Conservation (phyloP, 257 asterid genomes). For the Solanum okadae region DNA sequence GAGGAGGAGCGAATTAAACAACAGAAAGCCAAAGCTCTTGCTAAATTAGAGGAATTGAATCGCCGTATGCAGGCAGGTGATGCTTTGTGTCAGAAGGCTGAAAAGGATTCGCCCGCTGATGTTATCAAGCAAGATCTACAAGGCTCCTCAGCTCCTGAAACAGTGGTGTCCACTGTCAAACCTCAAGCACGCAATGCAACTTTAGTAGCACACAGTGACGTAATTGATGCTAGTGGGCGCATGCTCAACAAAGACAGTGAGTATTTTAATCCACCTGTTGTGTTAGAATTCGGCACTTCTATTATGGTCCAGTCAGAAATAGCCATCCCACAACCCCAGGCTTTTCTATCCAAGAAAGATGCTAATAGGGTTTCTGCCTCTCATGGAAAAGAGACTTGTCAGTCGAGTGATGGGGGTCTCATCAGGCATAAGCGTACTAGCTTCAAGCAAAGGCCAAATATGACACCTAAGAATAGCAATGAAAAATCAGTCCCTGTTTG, state of each 20-base stretch:
- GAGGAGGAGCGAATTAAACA: slow-evolving; percentile 85
- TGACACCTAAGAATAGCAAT: slow-evolving; percentile 22
- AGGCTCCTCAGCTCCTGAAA: slow-evolving; percentile 19
- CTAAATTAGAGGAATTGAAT: slow-evolving; percentile 91
- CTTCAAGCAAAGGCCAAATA: slow-evolving; percentile 54
- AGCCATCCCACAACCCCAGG: slow-evolving; percentile 16
- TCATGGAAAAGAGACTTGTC: slow-evolving; percentile 15
- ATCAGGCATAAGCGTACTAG: slow-evolving; percentile 37
- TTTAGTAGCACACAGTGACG: slow-evolving; percentile 15
- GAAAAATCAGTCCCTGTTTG: slow-evolving; percentile 25
- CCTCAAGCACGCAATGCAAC: slow-evolving; percentile 21
- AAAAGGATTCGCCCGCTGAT: slow-evolving; percentile 12
- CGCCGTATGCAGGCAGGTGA: slow-evolving; percentile 57
- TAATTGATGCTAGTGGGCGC: slow-evolving; percentile 12
- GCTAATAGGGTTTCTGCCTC: slow-evolving; percentile 11
- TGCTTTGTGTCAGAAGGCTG: slow-evolving; percentile 28
- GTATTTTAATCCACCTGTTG: slow-evolving; percentile 17
- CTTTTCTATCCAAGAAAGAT: slow-evolving; percentile 28
- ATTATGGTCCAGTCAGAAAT: slow-evolving; percentile 23
- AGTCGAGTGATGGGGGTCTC: slow-evolving; percentile 36
- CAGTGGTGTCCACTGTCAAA: slow-evolving; percentile 20
- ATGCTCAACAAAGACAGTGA: slow-evolving; percentile 19
- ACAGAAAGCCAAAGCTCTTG: slow-evolving; percentile 88
- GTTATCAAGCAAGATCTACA: slow-evolving; percentile 23
- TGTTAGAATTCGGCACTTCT: slow-evolving; percentile 21